phyloP scores from a whole-genome alignment of 2,329 filamentous ascomycete genomes.

The Cladophialophora immunda region DNA sequence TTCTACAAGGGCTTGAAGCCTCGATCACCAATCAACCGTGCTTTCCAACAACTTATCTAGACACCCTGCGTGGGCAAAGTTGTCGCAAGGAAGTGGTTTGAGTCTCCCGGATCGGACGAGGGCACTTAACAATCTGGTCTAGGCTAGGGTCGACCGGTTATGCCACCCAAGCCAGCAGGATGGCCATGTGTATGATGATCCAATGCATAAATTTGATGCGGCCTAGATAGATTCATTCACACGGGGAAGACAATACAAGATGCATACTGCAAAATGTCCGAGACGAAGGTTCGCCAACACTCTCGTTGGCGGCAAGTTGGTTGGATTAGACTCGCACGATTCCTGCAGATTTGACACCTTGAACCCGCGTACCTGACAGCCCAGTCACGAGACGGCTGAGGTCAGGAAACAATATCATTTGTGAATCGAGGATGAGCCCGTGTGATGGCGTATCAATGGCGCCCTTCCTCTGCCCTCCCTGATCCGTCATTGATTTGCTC shows the following conservation, averaged over 20 bases:
- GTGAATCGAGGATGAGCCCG: neutral
- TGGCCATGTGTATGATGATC: slow-evolving; percentile 7
- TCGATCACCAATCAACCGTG: slow-evolving; percentile 94
- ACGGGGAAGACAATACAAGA: neutral
- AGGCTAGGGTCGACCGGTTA: neutral
- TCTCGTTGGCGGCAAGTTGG: neutral
- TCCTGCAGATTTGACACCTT: neutral
- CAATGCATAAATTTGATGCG: slow-evolving; percentile 1
- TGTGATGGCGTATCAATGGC: too few species aligned
- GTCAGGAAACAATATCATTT: slow-evolving; percentile 17
- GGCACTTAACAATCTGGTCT: neutral
- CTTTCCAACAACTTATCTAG: slow-evolving; percentile 96
- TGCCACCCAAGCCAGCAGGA: neutral
- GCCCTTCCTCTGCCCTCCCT: neutral
- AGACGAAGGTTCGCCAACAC: neutral
- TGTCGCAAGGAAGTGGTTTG: neutral
- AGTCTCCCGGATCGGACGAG: neutral
- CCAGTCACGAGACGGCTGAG: neutral
- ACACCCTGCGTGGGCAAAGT: neutral
- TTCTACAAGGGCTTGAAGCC: slow-evolving; percentile 98
- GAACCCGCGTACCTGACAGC: neutral
- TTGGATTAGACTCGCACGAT: neutral
- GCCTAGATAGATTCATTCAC: neutral
- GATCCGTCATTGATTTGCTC: neutral
- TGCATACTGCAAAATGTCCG: neutral